These are phyloP conservation scores for Trichophyton simii DNA, from an alignment of 2,329 filamentous ascomycete species.

Conservation along the genomic window DNA sequence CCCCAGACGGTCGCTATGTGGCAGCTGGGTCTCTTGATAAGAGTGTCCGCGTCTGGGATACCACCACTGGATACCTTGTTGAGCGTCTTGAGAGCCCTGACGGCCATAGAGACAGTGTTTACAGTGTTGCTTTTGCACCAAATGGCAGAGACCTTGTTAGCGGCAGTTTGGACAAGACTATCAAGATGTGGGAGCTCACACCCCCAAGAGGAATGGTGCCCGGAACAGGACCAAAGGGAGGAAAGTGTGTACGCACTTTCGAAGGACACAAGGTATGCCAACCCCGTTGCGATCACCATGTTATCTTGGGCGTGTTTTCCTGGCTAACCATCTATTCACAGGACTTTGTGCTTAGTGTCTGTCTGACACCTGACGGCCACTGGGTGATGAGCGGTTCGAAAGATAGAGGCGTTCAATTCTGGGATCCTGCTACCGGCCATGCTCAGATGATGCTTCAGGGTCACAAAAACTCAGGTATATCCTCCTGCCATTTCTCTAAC, in stretches of 20 bases:
- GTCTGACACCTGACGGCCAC: conserved; percentile 79
- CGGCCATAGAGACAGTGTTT: conserved; percentile 93
- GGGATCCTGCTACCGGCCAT: conserved; percentile 85
- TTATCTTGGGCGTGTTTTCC: not conserved
- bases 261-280: conserved; percentile 80
- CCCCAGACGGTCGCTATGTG: conserved; percentile 84
- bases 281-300: no score
- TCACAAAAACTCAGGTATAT: conserved; percentile 77
- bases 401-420: conserved; percentile 95
- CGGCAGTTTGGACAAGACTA: conserved; percentile 91
- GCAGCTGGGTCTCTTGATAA: conserved; percentile 93
- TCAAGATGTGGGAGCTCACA: conserved; percentile 96
- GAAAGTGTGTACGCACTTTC: conserved; percentile 91
- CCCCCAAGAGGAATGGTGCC: conserved; percentile 55
- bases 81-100: conserved; percentile 86
- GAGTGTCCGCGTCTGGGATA: conserved; percentile 96
- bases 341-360: conserved; percentile 95
- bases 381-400: conserved; percentile 98
- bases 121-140: conserved; percentile 90
- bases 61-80: conserved; percentile 68
- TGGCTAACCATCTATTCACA: conserved; percentile 25
- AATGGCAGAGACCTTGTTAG: conserved; percentile 87
- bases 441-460: conserved; percentile 98
- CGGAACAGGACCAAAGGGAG: conserved; percentile 60
- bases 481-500: not conserved